These are phyloP conservation scores for Spinellus fusiger DNA, from an alignment of 192 early-diverging fungal species.

Conservation along the genomic window DNA sequence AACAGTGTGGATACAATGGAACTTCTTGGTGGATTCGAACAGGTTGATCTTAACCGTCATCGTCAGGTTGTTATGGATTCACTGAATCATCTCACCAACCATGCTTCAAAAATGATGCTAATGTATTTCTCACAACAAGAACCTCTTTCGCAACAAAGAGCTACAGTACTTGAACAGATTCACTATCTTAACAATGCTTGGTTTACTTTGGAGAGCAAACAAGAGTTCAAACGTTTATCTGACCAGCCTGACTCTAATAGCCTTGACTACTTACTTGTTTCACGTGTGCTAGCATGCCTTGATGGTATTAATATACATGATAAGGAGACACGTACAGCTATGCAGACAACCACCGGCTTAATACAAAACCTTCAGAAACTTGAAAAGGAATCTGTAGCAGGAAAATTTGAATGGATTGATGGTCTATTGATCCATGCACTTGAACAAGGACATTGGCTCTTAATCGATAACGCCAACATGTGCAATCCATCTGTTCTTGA, in stretches of 20 bases:
- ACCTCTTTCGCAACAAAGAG: neutral
- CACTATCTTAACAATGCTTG: constrained; percentile 31
- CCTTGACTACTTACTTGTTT: constrained; percentile 21
- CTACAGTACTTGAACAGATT: constrained; percentile 15
- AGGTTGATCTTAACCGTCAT: constrained; percentile 80
- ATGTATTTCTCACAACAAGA: constrained; percentile 4
- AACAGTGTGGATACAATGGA: constrained; percentile 91
- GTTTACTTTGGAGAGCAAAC: constrained; percentile 28
- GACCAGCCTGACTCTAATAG: constrained; percentile 4
- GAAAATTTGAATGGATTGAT: constrained; percentile 97
- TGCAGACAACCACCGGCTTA: neutral
- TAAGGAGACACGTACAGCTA: neutral
- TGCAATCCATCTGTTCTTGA: constrained; percentile 94
- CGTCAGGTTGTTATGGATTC: constrained; percentile 33
- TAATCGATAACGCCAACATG: constrained; percentile 94
- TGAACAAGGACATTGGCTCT: constrained; percentile 86
- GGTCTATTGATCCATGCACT: constrained; percentile 86
- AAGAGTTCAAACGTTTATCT: constrained; percentile 10
- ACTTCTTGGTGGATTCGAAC: constrained; percentile 95
- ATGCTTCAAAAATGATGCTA: constrained; percentile 15
- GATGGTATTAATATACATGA: constrained; percentile 2
- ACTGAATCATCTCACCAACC: constrained; percentile 11
- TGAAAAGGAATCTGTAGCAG: constrained; percentile 52
- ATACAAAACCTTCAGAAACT: constrained; percentile 31
- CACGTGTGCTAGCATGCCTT: constrained; percentile 14